Percentiles rank a stretch among this genome's conserved stretches.
phyloP scores from a whole-genome alignment of 441 rosid species.

The Erysimum pusillum region DNA sequence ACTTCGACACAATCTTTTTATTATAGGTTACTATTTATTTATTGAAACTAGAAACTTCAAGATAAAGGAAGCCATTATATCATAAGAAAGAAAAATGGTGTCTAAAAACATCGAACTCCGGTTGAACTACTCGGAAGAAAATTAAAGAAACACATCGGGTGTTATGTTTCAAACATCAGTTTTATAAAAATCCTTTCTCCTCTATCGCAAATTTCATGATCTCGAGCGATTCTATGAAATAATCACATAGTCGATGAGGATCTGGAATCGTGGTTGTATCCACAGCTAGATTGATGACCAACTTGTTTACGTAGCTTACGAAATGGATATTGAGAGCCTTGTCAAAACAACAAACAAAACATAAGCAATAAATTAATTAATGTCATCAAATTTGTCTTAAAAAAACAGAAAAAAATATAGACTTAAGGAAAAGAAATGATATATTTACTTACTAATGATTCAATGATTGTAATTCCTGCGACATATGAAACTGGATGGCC shows the following conservation, averaged over 20 bases:
- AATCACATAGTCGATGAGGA: slow-evolving; percentile 11
- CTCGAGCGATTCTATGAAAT: not conserved
- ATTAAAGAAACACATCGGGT: too few species aligned
- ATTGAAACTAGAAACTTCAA: too few species aligned
- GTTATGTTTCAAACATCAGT: not conserved
- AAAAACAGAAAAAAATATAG: too few species aligned
- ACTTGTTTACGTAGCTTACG: not conserved
- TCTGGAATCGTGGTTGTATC: slow-evolving; percentile 2
- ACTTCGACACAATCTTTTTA: too few species aligned
- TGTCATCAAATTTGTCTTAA: not conserved
- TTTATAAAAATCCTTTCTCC: not conserved
- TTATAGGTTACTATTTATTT: too few species aligned
- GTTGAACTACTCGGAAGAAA: too few species aligned
- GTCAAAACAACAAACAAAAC: not conserved
- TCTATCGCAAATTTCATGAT: not conserved
- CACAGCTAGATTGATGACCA: not conserved
- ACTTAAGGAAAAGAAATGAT: not conserved
- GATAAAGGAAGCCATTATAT: too few species aligned
- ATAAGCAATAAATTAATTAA: not conserved
- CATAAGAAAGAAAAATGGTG: too few species aligned
- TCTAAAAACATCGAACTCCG: too few species aligned
- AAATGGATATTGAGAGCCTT: slow-evolving; percentile 12
- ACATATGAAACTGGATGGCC: slow-evolving; percentile 5
- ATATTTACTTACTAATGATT: not conserved
- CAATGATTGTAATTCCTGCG: not conserved